Percentiles rank a stretch among this genome's conserved stretches.
These are phyloP conservation scores for Rhypophila decipiens DNA, from an alignment of 495 filamentous ascomycete species.

Conservation along the genomic window DNA sequence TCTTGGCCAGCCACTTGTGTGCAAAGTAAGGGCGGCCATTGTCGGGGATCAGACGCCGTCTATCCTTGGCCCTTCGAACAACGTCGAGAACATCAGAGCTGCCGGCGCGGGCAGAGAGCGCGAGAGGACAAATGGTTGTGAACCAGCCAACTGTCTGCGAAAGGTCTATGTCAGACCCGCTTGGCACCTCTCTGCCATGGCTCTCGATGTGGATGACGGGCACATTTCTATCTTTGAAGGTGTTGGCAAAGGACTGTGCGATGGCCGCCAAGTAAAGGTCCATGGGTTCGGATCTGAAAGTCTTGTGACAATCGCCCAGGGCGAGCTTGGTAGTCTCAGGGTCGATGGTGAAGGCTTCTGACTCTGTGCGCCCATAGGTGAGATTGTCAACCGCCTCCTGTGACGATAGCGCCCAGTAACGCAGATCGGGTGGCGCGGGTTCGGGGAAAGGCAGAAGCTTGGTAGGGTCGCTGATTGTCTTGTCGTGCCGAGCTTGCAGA, in stretches of 20 bases:
- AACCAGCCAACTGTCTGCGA: conserved; percentile 26
- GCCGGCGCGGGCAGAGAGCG: conserved; percentile 25
- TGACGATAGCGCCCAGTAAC: conserved; percentile 45
- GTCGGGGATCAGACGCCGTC: conserved; percentile 14
- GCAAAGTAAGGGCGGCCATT: conserved; percentile 22
- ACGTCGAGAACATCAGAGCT: conserved; percentile 16
- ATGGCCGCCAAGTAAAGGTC: conserved; percentile 50
- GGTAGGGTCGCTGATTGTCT: conserved; percentile 20
- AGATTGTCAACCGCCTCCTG: conserved; percentile 39
- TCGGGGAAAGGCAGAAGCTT: conserved; percentile 29
- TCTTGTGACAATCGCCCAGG: conserved; percentile 34
- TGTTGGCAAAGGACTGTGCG: conserved; percentile 43
- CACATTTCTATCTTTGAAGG: conserved; percentile 16
- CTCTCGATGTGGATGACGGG: conserved; percentile 39
- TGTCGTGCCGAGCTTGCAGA: conserved; percentile 7
- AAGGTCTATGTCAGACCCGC: conserved; percentile 9
- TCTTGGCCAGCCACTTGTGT: conserved; percentile 34
- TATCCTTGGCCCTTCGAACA: conserved; percentile 26
- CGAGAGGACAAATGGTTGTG: conserved; percentile 18
- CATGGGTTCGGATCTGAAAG: conserved; percentile 44
- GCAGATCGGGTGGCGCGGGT: conserved; percentile 23
- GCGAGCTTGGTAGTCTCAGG: conserved; percentile 33
- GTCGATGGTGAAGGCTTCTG: conserved; percentile 36
- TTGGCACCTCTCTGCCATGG: conserved; percentile 23
- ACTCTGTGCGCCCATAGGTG: conserved; percentile 37